These are phyloP conservation scores for Clavariopsis aquatica DNA, from an alignment of 495 filamentous ascomycete species.

Conservation along the genomic window DNA sequence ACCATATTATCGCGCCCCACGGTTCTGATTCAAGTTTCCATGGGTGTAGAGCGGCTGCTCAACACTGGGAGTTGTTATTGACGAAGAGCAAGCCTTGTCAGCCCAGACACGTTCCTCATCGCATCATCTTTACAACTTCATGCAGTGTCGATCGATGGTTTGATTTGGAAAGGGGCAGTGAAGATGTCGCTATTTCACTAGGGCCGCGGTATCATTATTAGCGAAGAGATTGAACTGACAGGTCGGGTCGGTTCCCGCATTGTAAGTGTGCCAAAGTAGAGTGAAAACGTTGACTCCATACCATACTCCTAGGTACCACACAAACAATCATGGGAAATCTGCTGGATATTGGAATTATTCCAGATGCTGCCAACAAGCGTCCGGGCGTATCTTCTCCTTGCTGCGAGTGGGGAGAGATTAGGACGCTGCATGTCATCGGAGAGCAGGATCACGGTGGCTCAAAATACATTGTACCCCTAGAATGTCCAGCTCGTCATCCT, in stretches of 20 bases:
- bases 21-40: neutral
- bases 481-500: neutral
- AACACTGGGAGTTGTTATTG: neutral
- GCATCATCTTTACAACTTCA: neutral
- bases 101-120: too few relatives aligned
- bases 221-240: neutral
- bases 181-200: neutral
- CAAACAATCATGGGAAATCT: too few relatives aligned
- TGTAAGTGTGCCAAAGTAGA: too few relatives aligned
- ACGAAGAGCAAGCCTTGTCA: too few relatives aligned
- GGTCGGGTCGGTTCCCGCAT: neutral
- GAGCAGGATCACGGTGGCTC: neutral
- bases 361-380: too few relatives aligned
- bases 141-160: neutral
- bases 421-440: neutral
- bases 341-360: too few relatives aligned
- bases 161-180: neutral
- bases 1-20: neutral
- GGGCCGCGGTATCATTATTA: neutral
- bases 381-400: neutral
- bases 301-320: too few relatives aligned
- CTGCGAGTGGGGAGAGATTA: neutral
- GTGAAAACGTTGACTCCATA: too few relatives aligned
- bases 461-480: neutral
- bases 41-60: neutral